Evolutionary conservation across 768 basidiomycete species (phyloP).

Genomic region (Crucibulum laeve): DNA sequence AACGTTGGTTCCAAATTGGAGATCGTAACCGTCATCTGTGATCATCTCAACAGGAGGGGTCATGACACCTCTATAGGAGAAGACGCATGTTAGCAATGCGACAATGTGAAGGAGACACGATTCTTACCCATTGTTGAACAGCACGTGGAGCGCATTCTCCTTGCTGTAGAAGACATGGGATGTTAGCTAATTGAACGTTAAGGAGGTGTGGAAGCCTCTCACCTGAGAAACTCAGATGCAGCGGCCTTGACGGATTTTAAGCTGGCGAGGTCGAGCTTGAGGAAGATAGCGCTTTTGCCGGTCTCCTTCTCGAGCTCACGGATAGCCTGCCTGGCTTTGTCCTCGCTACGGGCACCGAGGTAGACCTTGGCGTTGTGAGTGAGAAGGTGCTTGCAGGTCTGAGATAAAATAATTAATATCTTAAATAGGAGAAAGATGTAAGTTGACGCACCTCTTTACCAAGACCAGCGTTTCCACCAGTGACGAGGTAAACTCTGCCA

Average conservation of each 20-base stretch:
- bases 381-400: background rate
- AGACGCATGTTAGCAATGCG: background rate
- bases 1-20: constrained; percentile 57
- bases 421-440: background rate
- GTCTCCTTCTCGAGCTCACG: constrained; percentile 28
- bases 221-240: constrained; percentile 28
- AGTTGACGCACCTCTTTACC: constrained; percentile 20
- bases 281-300: constrained; percentile 28
- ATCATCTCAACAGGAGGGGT: background rate
- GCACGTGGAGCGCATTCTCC: background rate
- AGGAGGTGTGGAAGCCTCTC: background rate
- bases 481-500: constrained; percentile 30
- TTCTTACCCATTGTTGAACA: background rate
- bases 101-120: background rate
- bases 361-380: background rate
- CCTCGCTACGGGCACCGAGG: background rate
- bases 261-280: constrained; percentile 34
- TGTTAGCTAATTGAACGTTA: background rate
- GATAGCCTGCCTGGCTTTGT: constrained; percentile 16
- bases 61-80: background rate
- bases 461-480: constrained; percentile 31
- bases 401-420: background rate
- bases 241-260: constrained; percentile 27
- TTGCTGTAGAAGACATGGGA: background rate
- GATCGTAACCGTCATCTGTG: constrained; percentile 39